These are phyloP conservation scores for Parsonsia alboflavescens DNA, from an alignment of 257 asterid genomes.

Conservation along the genomic window DNA sequence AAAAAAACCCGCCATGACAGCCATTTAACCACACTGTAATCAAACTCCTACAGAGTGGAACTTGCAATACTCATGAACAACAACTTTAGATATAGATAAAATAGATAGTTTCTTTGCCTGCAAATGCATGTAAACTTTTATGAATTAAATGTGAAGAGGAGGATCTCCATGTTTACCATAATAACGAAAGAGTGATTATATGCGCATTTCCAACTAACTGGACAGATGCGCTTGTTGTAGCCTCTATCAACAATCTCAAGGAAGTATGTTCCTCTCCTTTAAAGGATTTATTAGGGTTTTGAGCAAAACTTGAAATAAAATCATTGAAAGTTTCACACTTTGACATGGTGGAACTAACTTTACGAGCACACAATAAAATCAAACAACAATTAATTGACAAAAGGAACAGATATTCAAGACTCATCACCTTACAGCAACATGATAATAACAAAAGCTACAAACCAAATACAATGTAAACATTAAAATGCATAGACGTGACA, in stretches of 20 bases:
- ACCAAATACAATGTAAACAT: conserved; percentile 3
- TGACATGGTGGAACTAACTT: background rate
- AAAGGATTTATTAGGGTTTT: background rate
- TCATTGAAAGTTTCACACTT: background rate
- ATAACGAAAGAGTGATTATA: too few relatives aligned
- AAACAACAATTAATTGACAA: background rate
- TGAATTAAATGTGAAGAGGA: too few relatives aligned
- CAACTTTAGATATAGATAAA: background rate
- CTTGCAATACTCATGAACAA: background rate
- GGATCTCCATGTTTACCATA: too few relatives aligned
- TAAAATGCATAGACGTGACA: background rate
- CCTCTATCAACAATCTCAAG: background rate
- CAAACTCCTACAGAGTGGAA: background rate
- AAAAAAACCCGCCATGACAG: too few relatives aligned
- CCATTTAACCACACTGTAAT: too few relatives aligned
- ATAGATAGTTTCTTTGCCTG: background rate
- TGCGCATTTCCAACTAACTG: background rate
- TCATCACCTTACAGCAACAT: background rate
- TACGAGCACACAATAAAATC: background rate
- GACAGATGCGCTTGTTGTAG: background rate
- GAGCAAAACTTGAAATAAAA: background rate
- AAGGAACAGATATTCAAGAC: background rate
- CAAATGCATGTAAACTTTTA: too few relatives aligned
- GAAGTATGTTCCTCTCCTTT: background rate
- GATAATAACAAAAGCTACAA: background rate